Percentiles rank a stretch among this genome's conserved stretches.
Evolutionary conservation across 495 filamentous ascomycete genomes (phyloP).

Genomic region (Aspergillus biplanus): DNA sequence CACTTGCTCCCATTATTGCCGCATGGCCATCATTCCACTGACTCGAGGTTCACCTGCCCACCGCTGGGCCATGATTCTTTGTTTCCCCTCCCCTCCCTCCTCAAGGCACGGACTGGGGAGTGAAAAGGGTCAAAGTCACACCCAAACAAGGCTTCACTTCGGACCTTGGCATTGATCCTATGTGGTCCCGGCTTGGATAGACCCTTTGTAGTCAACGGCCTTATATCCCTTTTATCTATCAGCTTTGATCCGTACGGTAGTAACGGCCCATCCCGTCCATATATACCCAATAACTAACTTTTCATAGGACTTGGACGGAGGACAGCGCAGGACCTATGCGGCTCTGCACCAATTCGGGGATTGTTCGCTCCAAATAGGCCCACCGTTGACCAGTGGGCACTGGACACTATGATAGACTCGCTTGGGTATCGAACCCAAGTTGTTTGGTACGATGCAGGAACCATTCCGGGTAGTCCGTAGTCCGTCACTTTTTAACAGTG

Average conservation of each 20-base stretch:
- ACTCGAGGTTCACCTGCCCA: background rate
- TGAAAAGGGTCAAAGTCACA: background rate
- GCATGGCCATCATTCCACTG: background rate
- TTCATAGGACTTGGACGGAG: no score
- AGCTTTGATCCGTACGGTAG: background rate
- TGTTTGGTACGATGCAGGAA: background rate
- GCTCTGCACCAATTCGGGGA: background rate
- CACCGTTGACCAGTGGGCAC: background rate
- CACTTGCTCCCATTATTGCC: background rate
- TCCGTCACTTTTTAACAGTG: background rate
- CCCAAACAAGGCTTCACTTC: background rate
- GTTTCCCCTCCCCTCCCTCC: no score
- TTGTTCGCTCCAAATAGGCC: background rate
- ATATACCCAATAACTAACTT: no score
- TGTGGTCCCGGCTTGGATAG: background rate
- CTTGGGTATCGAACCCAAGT: background rate
- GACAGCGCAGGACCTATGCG: background rate
- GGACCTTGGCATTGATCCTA: background rate
- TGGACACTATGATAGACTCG: background rate
- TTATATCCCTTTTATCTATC: background rate
- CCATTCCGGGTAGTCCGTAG: background rate
- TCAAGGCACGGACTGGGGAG: no score
- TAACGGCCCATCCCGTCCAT: no score
- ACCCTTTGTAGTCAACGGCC: background rate
- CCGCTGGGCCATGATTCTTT: background rate